Evolutionary conservation across 1,139 yeast genomes (phyloP), one percentile per base, ranked within the genome.

Genomic region (Barnettozyma hawaiiensis): DNA sequence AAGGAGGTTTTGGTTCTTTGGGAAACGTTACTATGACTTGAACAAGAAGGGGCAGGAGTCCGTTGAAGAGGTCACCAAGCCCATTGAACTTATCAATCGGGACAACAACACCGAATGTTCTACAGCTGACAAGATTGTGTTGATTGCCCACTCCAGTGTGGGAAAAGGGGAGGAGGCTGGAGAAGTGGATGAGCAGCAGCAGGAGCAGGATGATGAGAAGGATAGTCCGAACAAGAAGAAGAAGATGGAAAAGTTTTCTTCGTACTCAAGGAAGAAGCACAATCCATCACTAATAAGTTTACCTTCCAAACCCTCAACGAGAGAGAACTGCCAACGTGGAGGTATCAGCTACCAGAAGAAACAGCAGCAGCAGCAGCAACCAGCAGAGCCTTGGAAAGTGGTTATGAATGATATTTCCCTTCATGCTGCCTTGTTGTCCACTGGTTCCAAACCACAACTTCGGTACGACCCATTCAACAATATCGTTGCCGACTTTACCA

Each of bases 381-480:
- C 46, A 19, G 12, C 37, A 4, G 53, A 54, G 33, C 54, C 58
- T 3, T 72, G 76, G 75, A 67, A 63, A 44, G 59, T 65, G 2
- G 69, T 73, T 0, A 57, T 70, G 47, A 74, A 71, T 53, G 76
- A 70, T 32, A 64, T 70, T 2, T 73, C 80, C 1, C 60, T 74
- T 43, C 67, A 70, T 23, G 81, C 81, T 0, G 81, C 80, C 3
- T 52, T 73, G 40, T 57, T 71, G 7, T 74, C 79, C 2, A 71
- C 73, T 9, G 79, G 79, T 0, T 58, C 61, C 5, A 48, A 42
- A 4, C 57, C 59, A 5, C 44, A 42, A 4, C 40, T 57, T 5
- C 42, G 33, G n/a, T 60, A 65, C 7, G 53, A 50, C 29, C 43
- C 59, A 6, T 59, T 57, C 40, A 47, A 52, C 19, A 57, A 58